Percentiles rank a stretch among this genome's conserved stretches.
Evolutionary conservation across 148 eudicot species (phyloP).

Genomic region (Fagopyrum homotropicum): DNA sequence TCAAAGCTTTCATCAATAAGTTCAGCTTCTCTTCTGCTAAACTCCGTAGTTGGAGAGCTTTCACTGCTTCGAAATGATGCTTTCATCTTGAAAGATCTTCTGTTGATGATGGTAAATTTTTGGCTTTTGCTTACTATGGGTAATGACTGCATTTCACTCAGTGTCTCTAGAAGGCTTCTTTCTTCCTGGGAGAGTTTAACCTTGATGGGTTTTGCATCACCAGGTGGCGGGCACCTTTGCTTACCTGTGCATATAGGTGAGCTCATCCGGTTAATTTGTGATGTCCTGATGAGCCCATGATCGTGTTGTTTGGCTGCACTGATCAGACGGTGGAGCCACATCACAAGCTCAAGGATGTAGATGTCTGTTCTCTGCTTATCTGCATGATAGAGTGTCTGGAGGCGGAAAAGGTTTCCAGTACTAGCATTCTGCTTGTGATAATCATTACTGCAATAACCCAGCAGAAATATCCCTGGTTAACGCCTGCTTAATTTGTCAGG

Average conservation of each 20-base stretch:
- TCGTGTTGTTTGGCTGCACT: constrained; percentile 51
- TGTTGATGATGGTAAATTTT: constrained; percentile 35
- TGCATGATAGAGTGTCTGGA: constrained; percentile 88
- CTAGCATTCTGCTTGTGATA: constrained; percentile 46
- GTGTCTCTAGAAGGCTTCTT: constrained; percentile 43
- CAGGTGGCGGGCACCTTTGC: neutral
- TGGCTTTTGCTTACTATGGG: constrained; percentile 87
- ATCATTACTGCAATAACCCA: constrained; percentile 36
- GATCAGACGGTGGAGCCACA: constrained; percentile 67
- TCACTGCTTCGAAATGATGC: constrained; percentile 58
- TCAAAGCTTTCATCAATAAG: neutral
- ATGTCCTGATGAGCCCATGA: constrained; percentile 21
- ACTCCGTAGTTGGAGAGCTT: constrained; percentile 45
- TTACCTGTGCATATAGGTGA: constrained; percentile 24
- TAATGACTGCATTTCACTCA: constrained; percentile 34
- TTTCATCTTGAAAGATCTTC: constrained; percentile 29
- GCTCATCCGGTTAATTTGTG: neutral
- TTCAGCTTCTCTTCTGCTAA: neutral
- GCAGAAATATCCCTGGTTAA: neutral
- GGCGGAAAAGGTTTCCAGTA: constrained; percentile 39
- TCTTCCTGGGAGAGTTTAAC: constrained; percentile 56
- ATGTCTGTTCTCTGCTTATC: constrained; percentile 54
- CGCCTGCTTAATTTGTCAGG: neutral
- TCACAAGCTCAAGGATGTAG: constrained; percentile 60
- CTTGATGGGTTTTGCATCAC: constrained; percentile 1